phyloP scores from a whole-genome alignment of 768 basidiomycete genomes.

The Boletus sp. region DNA sequence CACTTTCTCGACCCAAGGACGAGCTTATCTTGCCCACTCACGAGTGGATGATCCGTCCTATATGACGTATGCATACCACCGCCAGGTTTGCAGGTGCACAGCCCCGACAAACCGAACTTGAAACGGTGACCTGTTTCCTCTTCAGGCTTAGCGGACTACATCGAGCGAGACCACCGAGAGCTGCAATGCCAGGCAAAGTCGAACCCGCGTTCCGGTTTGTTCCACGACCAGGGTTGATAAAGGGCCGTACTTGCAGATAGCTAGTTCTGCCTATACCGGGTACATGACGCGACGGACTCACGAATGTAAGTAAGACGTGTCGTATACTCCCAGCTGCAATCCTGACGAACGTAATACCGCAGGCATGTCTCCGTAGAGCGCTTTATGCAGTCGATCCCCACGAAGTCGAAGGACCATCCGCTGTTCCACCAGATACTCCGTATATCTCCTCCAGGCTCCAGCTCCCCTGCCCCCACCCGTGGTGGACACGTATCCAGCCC shows the following conservation, averaged over 20 bases:
- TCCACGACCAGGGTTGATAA: conserved; percentile 19
- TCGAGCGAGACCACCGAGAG: too few species aligned
- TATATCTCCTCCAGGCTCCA: conserved; percentile 61
- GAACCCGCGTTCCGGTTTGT: too few species aligned
- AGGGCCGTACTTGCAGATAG: not conserved
- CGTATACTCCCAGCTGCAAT: conserved; percentile 5
- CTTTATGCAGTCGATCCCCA: conserved; percentile 41
- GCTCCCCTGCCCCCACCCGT: conserved; percentile 39
- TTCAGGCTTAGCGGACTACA: too few species aligned
- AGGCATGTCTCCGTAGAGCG: conserved; percentile 24
- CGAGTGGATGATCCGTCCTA: not conserved
- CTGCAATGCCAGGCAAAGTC: too few species aligned
- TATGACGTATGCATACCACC: conserved; percentile 14
- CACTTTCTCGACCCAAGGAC: not conserved
- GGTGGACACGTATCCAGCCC: conserved; percentile 9
- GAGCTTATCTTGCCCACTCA: conserved; percentile 2
- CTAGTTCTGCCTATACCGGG: not conserved
- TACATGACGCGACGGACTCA: not conserved
- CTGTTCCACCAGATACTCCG: conserved; percentile 48
- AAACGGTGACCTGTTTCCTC: conserved; percentile 4
- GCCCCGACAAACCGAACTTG: conserved; percentile 8
- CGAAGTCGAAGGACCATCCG: conserved; percentile 50
- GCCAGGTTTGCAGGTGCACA: too few species aligned
- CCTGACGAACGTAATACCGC: conserved; percentile 2
- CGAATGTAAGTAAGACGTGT: conserved; percentile 8